These are phyloP conservation scores for Annulohypoxylon stygium DNA, from an alignment of 495 filamentous ascomycete species.

Conservation along the genomic window DNA sequence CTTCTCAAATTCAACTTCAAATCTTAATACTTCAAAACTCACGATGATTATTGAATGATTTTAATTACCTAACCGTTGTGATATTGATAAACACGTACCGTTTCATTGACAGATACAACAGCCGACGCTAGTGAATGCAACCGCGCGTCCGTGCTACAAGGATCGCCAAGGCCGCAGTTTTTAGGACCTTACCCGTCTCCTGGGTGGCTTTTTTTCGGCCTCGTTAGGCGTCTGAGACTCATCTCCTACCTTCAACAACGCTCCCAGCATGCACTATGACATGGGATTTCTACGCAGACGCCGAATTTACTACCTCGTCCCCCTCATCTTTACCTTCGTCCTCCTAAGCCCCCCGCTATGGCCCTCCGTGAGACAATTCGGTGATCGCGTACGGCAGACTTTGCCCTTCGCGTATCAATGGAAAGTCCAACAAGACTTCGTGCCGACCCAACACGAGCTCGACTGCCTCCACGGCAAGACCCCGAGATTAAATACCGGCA, in stretches of 20 bases:
- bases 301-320: slow-evolving; percentile 38
- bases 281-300: slow-evolving; percentile 44
- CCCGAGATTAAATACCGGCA: slow-evolving; percentile 32
- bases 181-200: slow-evolving; percentile 19
- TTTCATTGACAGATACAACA: slow-evolving; percentile 14
- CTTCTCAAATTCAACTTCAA: neutral
- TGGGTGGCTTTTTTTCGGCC: slow-evolving; percentile 8
- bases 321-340: slow-evolving; percentile 45
- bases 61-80: neutral
- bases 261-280: slow-evolving; percentile 38
- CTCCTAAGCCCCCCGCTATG: slow-evolving; percentile 45
- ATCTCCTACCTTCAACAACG: neutral
- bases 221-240: slow-evolving; percentile 14
- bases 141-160: slow-evolving; percentile 22
- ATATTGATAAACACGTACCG: slow-evolving; percentile 1
- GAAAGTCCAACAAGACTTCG: slow-evolving; percentile 56
- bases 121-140: slow-evolving; percentile 29
- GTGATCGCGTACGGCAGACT: slow-evolving; percentile 56
- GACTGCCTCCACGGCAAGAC: slow-evolving; percentile 55
- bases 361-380: slow-evolving; percentile 51
- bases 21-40: neutral
- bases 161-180: slow-evolving; percentile 31
- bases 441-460: slow-evolving; percentile 53
- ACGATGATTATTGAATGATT: neutral
- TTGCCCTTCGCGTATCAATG: slow-evolving; percentile 59